These are phyloP conservation scores for Cucumis cinereus DNA, from an alignment of 306 rosid species.

Conservation along the genomic window DNA sequence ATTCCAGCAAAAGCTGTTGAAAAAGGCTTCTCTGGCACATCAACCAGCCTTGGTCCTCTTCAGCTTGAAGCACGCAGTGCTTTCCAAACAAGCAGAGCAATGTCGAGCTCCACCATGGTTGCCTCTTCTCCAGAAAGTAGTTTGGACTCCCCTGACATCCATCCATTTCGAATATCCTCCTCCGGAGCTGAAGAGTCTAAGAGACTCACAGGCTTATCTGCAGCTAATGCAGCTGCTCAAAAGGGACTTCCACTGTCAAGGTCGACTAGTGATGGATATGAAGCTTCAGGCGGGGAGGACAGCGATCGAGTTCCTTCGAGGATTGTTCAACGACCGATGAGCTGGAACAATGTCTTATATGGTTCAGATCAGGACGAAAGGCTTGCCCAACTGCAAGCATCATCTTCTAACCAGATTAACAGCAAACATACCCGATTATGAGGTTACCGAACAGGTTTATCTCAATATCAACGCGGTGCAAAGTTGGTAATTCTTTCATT, in stretches of 20 bases:
- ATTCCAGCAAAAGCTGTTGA: conserved; percentile 35
- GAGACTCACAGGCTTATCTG: conserved; percentile 41
- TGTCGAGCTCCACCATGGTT: conserved; percentile 55
- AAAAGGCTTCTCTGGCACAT: conserved; percentile 42
- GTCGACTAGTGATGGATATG: conserved; percentile 96
- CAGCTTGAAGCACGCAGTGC: conserved; percentile 74
- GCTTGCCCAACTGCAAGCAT: conserved; percentile 32
- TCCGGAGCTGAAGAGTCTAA: conserved; percentile 63
- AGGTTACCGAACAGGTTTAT: conserved; percentile 16
- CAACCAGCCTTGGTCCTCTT: conserved; percentile 59
- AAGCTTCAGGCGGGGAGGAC: conserved; percentile 96
- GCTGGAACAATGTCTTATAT: conserved; percentile 71
- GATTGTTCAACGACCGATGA: conserved; percentile 55
- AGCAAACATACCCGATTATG: conserved; percentile 29
- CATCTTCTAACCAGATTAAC: conserved; percentile 43
- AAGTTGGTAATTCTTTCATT: conserved; percentile 61
- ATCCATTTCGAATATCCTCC: conserved; percentile 60
- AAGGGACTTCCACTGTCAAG: conserved; percentile 60
- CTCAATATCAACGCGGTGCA: conserved; percentile 26
- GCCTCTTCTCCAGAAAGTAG: conserved; percentile 96
- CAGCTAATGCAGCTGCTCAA: conserved; percentile 22
- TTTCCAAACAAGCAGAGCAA: conserved; percentile 56
- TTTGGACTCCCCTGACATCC: conserved; percentile 83
- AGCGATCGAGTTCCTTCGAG: conserved; percentile 83
- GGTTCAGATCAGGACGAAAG: conserved; percentile 60